phyloP scores from a whole-genome alignment of 1,284 basidiomycete genomes.

The Ceratobasidium sp. region DNA sequence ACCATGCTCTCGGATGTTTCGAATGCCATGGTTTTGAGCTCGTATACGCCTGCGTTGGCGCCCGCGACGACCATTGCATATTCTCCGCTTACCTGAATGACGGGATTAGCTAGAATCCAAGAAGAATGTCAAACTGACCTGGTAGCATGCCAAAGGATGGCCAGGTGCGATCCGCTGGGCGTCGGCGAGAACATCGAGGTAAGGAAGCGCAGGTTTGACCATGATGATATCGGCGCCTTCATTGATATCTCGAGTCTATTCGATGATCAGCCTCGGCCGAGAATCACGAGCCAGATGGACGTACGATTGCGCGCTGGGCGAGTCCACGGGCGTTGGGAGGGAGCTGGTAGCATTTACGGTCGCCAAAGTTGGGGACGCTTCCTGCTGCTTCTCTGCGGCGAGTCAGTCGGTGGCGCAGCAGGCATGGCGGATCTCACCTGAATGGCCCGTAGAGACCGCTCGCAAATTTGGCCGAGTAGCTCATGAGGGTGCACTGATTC shows the following conservation, averaged over 20 bases:
- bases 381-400: constrained; percentile 87
- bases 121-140: constrained; percentile 58
- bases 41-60: constrained; percentile 91
- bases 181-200: constrained; percentile 95
- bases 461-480: constrained; percentile 99
- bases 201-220: constrained; percentile 97
- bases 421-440: constrained; percentile 61
- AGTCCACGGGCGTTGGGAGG: constrained; percentile 89
- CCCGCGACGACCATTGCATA: constrained; percentile 97
- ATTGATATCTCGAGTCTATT: constrained; percentile 82
- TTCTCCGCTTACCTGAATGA: constrained; percentile 71
- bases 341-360: constrained; percentile 97
- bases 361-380: constrained; percentile 91
- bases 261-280: background rate
- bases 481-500: constrained; percentile 93
- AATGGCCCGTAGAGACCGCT: constrained; percentile 97
- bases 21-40: constrained; percentile 90
- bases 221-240: constrained; percentile 99
- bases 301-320: constrained; percentile 89
- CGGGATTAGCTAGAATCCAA: background rate
- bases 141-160: constrained; percentile 93
- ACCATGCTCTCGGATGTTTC: constrained; percentile 91
- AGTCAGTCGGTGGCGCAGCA: constrained; percentile 5
- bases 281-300: constrained; percentile 49
- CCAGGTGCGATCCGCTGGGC: constrained; percentile 79